phyloP scores from a whole-genome alignment of 2,329 filamentous ascomycete genomes.

The Alternaria sp. region DNA sequence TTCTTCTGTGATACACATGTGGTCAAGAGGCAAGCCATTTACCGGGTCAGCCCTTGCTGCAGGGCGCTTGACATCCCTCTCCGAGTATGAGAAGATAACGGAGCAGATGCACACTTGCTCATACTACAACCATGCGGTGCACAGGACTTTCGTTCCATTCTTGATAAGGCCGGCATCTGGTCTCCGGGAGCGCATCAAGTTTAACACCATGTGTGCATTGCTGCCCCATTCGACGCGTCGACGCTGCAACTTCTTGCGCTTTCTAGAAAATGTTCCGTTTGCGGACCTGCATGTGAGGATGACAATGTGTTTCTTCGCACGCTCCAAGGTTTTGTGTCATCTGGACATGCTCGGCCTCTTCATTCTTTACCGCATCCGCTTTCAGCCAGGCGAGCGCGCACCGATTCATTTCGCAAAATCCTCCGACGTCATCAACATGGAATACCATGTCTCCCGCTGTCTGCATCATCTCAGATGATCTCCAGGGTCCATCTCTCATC shows the following conservation, averaged over 20 bases:
- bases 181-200: constrained; percentile 22
- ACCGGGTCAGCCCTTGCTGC: neutral
- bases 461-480: constrained; percentile 27
- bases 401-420: constrained; percentile 6
- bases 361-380: constrained; percentile 3
- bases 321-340: constrained; percentile 8
- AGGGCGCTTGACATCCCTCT: neutral
- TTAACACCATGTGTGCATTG: constrained; percentile 17
- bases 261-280: constrained; percentile 9
- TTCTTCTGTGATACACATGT: neutral
- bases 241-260: constrained; percentile 13
- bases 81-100: constrained; percentile 17
- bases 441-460: constrained; percentile 20
- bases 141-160: constrained; percentile 5
- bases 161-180: constrained; percentile 11
- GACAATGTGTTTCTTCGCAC: constrained; percentile 9
- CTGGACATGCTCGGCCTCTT: constrained; percentile 24
- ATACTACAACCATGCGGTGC: constrained; percentile 20
- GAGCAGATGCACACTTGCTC: constrained; percentile 13
- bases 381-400: constrained; percentile 3
- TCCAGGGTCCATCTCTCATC: constrained; percentile 21
- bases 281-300: constrained; percentile 17
- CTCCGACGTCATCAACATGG: constrained; percentile 29
- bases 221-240: constrained; percentile 16
- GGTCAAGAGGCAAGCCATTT: constrained; percentile 3